These are phyloP conservation scores for Medicago arabica DNA, from an alignment of 306 rosid species.

Conservation along the genomic window DNA sequence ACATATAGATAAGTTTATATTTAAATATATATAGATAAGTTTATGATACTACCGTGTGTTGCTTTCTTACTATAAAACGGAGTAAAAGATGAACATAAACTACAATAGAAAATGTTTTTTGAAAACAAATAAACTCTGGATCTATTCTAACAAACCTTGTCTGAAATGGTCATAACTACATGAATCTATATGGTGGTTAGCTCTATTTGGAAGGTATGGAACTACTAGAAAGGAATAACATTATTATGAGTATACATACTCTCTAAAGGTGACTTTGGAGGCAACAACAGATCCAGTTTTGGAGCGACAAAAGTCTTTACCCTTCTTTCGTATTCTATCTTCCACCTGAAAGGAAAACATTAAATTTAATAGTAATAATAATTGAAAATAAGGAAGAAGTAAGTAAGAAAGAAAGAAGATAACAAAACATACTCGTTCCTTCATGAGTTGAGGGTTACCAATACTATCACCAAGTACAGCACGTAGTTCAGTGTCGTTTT, in stretches of 20 bases:
- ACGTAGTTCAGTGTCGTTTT: slow-evolving; percentile 78
- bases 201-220: too few species aligned
- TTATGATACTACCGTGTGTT: too few species aligned
- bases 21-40: too few species aligned
- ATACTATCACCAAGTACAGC: slow-evolving; percentile 87
- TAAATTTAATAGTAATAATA: neutral
- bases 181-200: too few species aligned
- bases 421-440: slow-evolving; percentile 55
- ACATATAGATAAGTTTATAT: too few species aligned
- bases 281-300: slow-evolving; percentile 87
- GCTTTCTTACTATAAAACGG: too few species aligned
- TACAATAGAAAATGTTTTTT: too few species aligned
- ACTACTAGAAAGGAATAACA: too few species aligned
- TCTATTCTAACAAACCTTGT: too few species aligned
- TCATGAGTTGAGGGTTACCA: slow-evolving; percentile 90
- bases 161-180: too few species aligned
- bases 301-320: slow-evolving; percentile 75
- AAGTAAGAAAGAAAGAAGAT: neutral
- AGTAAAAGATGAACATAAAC: too few species aligned
- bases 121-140: too few species aligned
- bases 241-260: slow-evolving; percentile 42
- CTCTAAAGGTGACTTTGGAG: slow-evolving; percentile 95
- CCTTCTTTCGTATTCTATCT: slow-evolving; percentile 83
- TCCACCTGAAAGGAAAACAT: slow-evolving; percentile 53
- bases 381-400: neutral